phyloP scores from a whole-genome alignment of 768 basidiomycete species.

The Leucosporidium creatinivorum region DNA sequence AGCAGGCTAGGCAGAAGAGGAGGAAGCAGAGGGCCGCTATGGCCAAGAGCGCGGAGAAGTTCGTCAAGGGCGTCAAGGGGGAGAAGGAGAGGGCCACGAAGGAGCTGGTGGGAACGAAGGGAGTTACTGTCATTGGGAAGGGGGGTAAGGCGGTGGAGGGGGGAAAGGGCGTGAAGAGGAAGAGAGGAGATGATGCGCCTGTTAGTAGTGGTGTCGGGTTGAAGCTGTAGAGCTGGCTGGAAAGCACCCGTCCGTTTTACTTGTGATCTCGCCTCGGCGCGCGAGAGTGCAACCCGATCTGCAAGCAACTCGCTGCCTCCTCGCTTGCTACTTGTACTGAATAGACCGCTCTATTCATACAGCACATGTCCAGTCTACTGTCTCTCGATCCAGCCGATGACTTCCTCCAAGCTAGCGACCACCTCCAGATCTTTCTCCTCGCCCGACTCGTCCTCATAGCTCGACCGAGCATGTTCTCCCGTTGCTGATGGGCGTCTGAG shows the following conservation, averaged over 20 bases:
- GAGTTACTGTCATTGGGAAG: constrained; percentile 83
- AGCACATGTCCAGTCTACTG: too few species aligned
- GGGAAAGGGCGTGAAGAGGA: constrained; percentile 21
- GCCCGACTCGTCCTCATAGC: too few species aligned
- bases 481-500: background rate
- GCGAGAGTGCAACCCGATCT: too few species aligned
- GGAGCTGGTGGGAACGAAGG: constrained; percentile 71
- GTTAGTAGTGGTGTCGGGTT: constrained; percentile 16
- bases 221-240: constrained; percentile 23
- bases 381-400: too few species aligned
- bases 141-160: constrained; percentile 30
- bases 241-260: too few species aligned
- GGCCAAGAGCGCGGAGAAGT: constrained; percentile 57
- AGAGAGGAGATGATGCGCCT: constrained; percentile 12
- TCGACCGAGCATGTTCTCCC: too few species aligned
- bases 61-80: constrained; percentile 52
- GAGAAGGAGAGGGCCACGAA: constrained; percentile 79
- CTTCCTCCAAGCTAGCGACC: too few species aligned
- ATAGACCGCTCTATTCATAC: too few species aligned
- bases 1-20: constrained; percentile 49
- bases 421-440: too few species aligned
- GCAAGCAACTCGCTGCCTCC: too few species aligned
- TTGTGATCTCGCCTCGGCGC: too few species aligned
- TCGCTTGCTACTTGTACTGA: too few species aligned
- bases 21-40: constrained; percentile 52